phyloP scores from a whole-genome alignment of 345 rosid species.

The Salix arbutifolia region DNA sequence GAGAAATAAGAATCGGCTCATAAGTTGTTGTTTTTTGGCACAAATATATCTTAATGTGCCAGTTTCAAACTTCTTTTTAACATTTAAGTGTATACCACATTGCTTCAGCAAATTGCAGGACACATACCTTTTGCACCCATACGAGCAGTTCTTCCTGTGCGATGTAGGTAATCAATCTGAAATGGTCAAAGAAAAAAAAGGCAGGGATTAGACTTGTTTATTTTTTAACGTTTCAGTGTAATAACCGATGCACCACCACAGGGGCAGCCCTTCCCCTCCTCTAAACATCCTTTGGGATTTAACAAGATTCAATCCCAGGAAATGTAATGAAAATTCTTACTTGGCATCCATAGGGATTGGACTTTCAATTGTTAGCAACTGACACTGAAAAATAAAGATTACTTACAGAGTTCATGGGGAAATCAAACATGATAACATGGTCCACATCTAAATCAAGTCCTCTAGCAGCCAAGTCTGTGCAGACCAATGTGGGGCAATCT shows the following conservation, averaged over 20 bases:
- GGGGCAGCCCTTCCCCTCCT: no score
- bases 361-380: no score
- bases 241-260: no score
- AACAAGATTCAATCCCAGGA: no score
- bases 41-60: not conserved
- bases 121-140: constrained; percentile 95
- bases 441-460: constrained; percentile 89
- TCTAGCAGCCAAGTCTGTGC: constrained; percentile 93
- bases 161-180: constrained; percentile 95
- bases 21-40: not conserved
- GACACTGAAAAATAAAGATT: not conserved
- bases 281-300: no score
- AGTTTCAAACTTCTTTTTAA: not conserved
- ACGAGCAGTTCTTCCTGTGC: constrained; percentile 92
- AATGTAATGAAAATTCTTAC: no score
- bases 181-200: constrained; percentile 8
- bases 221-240: not conserved
- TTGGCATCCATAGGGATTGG: no score
- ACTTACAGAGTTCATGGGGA: constrained; percentile 84
- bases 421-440: constrained; percentile 94
- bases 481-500: constrained; percentile 89
- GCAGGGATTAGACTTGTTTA: not conserved
- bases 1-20: not conserved
- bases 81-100: not conserved
- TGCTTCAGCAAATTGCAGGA: not conserved